Base-by-base conservation (phyloP, 805 yeast species). In the Candida morakotiae region DNA sequence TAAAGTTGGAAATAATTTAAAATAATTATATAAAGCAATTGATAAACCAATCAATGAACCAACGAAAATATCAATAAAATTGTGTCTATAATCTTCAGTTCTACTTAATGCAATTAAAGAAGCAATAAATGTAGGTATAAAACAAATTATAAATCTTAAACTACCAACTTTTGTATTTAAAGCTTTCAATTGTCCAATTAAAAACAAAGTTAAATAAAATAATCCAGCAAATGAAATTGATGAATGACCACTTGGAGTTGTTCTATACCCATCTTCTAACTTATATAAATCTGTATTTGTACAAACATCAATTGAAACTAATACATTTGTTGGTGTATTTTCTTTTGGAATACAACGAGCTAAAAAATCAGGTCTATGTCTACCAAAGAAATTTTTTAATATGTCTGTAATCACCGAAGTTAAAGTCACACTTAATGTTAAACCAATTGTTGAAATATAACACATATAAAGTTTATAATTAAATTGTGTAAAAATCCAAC, bases 1-100 rank as follows among this genome's bases (percentile, higher is more conserved):
- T 17, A 73, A 38, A 2, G 47, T 16, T 1, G 83, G 83, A 58
- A 72, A 81, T 29, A 71, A 58, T 24, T 82, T 60, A 46, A 70
- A 56, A 47, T 81, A 81, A 18, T 75, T 62, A 71, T 76, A 70
- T 58, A 61, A 64, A 0, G 89, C 91, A 23, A 82, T 60, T 2
- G 64, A 41, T 4, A 62, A 44, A 1, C 98, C 98, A 2, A 91
- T 53, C 1, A 67, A 13, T 20, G 83, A 67, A 3, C 98, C 98
- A 11, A 82, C 52, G 1, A 83, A 48, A 1, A 93, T 83, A 58
- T 91, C 98, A 13, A 85, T 67, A 53, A 86, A 87, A 60, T 91
- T 98, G 54, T 91, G 98, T 56, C 97, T 73, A 61, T 89, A 89
- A 60, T 91, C 98, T 51, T 84, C 83, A 1, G 96, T 86, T 50